Evolutionary conservation across 768 basidiomycete species (phyloP), one percentile per base, ranked within the genome.

Genomic region (Amanita rimosa): DNA sequence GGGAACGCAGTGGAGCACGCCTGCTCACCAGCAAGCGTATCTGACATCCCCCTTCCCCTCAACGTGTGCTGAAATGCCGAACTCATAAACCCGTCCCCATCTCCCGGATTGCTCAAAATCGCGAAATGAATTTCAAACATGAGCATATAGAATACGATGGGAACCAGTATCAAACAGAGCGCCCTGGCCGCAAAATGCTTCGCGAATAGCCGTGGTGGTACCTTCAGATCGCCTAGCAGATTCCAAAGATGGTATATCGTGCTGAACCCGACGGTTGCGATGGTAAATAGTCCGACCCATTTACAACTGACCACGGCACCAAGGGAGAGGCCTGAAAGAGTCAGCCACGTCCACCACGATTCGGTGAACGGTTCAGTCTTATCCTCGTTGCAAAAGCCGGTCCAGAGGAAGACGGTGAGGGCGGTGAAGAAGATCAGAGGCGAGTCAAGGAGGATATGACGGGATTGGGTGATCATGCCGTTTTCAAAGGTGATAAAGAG

Each of bases 81-180:
- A 67, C 89, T 95, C 96, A 99, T 99, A 66, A 99, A 99, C 0
- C 94, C 93, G 62, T 98, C 96, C 0, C 96, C 96, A 46, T 98
- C 95, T 27, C 96, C 96, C 1, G 88, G 86, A 64, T 85, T 86
- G 58, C 81, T 77, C 24, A 99, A 71, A 55, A 99, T 76, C 60
- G 83, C 59, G 67, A 98, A 97, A 63, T 99, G 96, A 46, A 99
- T 81, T 64, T 85, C 76, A 71, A 99, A 99, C 88, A 96, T 96
- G 60, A 70, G 62, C 89, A 98, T 93, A 69, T 99, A 99, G 63
- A 99, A 94, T 33, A 84, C 35, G 27, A 84, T 60, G 3, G 96
- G 95, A 3, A 99, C 62, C 27, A 71, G 72, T 57, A 99, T 97
- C 49, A 98, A 73, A 64, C 95, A 96, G 13, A 96, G 55, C 0